Conservation (phyloP, 2,329 filamentous ascomycete genomes). For the Cadophora luteo-olivacea region DNA sequence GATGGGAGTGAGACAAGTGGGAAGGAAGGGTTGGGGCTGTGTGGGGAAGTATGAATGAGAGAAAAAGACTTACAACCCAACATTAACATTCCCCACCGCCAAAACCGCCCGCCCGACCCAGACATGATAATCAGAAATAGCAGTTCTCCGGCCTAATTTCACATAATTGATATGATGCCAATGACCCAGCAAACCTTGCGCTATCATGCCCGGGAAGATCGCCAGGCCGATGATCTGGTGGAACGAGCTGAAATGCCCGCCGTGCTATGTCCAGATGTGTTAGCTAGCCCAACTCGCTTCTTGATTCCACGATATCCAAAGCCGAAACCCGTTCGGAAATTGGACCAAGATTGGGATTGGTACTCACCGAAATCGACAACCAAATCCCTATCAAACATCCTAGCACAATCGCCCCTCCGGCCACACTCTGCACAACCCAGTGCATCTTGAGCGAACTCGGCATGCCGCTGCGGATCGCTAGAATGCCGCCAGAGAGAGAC, state of each 20-base stretch:
- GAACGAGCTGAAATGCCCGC: conserved; percentile 17
- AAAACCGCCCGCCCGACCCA: conserved; percentile 26
- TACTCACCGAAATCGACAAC: conserved; percentile 23
- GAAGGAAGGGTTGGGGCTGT: no score
- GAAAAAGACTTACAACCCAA: conserved; percentile 21
- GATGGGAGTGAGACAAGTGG: no score
- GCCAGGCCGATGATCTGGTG: conserved; percentile 26
- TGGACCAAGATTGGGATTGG: neutral
- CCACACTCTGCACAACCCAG: conserved; percentile 25
- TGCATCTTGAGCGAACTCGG: conserved; percentile 25
- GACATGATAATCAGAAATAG: conserved; percentile 25
- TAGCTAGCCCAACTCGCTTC: neutral
- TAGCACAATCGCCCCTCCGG: conserved; percentile 20
- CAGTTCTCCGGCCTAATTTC: conserved; percentile 22
- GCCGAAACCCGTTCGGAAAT: no score
- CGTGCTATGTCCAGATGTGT: neutral
- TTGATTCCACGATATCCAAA: no score
- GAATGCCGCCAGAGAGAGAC: conserved; percentile 18
- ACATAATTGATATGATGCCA: conserved; percentile 29
- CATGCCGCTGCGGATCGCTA: conserved; percentile 25
- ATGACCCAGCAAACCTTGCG: conserved; percentile 24
- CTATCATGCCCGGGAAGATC: conserved; percentile 19
- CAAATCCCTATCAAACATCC: conserved; percentile 27
- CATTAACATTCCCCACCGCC: conserved; percentile 25
- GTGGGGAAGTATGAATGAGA: neutral